phyloP scores from a whole-genome alignment of 495 filamentous ascomycete species.

The Penicillium paxilli region DNA sequence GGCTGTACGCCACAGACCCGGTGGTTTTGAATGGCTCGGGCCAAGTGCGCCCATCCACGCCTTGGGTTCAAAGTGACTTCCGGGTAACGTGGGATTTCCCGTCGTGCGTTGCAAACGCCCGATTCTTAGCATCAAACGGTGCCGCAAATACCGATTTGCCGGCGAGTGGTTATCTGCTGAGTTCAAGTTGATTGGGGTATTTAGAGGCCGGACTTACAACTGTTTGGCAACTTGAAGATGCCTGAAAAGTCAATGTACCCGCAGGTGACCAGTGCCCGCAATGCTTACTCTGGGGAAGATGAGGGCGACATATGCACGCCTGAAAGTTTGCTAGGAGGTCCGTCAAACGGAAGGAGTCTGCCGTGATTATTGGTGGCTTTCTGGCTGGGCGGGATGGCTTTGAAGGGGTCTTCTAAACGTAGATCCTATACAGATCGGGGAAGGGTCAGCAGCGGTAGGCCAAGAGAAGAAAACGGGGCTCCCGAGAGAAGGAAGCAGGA shows the following conservation, averaged over 20 bases:
- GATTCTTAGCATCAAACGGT: too few relatives aligned
- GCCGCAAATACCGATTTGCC: too few relatives aligned
- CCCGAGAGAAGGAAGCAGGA: neutral
- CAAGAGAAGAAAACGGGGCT: neutral
- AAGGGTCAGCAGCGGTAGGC: neutral
- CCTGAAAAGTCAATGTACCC: too few relatives aligned
- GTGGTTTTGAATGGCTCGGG: neutral
- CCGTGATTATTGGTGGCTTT: slow-evolving; percentile 2
- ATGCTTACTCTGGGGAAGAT: too few relatives aligned
- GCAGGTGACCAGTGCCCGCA: too few relatives aligned
- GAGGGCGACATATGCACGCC: too few relatives aligned
- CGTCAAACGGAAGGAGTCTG: neutral
- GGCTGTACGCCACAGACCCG: neutral
- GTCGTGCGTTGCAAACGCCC: too few relatives aligned
- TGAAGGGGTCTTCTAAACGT: slow-evolving; percentile 1
- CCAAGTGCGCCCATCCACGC: neutral
- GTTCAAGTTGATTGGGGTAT: too few relatives aligned
- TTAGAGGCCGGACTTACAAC: too few relatives aligned
- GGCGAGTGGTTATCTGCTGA: too few relatives aligned
- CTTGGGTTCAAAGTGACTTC: neutral
- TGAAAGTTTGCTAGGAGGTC: too few relatives aligned
- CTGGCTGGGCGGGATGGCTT: slow-evolving; percentile 3
- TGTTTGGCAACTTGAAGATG: too few relatives aligned
- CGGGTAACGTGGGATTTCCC: neutral
- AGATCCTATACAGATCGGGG: slow-evolving; percentile 12